These are phyloP conservation scores for Antitrichia curtipendula DNA, from an alignment of 225 moss, liverwort and hornwort species.

Conservation along the genomic window DNA sequence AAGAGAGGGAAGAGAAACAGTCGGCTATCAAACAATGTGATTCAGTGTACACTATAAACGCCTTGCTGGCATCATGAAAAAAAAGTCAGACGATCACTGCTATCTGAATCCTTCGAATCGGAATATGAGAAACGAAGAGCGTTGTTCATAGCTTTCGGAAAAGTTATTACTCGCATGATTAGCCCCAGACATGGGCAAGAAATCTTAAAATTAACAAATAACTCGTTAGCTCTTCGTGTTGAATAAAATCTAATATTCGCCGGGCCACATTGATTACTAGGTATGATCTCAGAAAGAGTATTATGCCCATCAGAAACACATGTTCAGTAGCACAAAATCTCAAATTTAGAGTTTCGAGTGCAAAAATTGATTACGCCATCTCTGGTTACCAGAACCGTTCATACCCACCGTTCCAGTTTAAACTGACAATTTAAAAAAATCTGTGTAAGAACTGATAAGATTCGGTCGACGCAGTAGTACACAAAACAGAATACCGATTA, in stretches of 20 bases:
- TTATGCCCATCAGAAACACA: not conserved
- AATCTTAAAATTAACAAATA: not conserved
- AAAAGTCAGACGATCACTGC: not conserved
- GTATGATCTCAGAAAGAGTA: not conserved
- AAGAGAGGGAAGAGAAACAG: not conserved
- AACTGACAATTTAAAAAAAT: not conserved
- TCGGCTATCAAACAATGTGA: not conserved
- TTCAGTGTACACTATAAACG: not conserved
- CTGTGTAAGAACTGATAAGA: not conserved
- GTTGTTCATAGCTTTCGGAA: not conserved
- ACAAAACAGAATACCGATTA: not conserved
- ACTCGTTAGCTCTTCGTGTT: not conserved
- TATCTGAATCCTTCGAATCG: not conserved
- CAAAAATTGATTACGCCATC: not conserved
- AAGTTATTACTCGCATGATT: not conserved
- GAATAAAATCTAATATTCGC: not conserved
- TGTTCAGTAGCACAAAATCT: not conserved
- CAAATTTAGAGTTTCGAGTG: not conserved
- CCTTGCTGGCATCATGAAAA: not conserved
- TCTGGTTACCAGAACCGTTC: not conserved
- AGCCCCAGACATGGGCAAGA: not conserved
- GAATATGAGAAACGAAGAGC: not conserved
- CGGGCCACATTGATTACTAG: not conserved
- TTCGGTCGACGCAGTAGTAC: not conserved
- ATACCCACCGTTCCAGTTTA: not conserved